Percentiles rank a stretch among this genome's conserved stretches.
Conservation (phyloP, 2,329 filamentous ascomycete species). For the Epichloe uncinata region DNA sequence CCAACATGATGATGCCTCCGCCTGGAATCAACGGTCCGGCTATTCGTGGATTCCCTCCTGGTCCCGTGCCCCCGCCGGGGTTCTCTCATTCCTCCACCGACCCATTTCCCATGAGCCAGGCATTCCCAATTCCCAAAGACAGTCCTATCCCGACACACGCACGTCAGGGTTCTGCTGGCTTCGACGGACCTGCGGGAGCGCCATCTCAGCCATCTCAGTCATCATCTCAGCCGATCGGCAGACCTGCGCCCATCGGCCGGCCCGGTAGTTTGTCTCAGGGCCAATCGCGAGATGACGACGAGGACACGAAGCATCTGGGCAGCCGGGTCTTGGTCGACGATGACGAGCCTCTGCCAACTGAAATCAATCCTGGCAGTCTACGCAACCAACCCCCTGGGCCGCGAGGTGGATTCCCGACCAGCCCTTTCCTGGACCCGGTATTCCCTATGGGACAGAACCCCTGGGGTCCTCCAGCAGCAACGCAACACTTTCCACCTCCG, state of each 20-base stretch:
- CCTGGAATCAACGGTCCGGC: conserved; percentile 35
- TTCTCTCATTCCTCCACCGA: conserved; percentile 19
- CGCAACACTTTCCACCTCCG: conserved; percentile 26
- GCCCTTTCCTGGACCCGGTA: conserved; percentile 28
- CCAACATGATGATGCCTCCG: conserved; percentile 35
- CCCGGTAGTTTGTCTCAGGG: conserved; percentile 59
- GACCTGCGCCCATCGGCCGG: conserved; percentile 77
- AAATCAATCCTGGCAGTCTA: conserved; percentile 19
- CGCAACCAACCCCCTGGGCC: conserved; percentile 42
- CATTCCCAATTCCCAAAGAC: conserved; percentile 21
- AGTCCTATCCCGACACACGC: conserved; percentile 44
- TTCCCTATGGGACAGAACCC: conserved; percentile 24
- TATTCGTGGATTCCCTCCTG: conserved; percentile 30
- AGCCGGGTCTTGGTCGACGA: conserved; percentile 82
- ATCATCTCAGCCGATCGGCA: conserved; percentile 68
- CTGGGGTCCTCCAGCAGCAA: conserved; percentile 27
- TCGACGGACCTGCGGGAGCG: conserved; percentile 48
- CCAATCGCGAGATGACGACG: conserved; percentile 39
- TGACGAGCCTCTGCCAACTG: conserved; percentile 38
- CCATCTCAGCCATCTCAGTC: too few species aligned
- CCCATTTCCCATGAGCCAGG: conserved; percentile 18
- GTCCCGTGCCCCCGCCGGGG: conserved; percentile 24
- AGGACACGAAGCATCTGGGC: conserved; percentile 69
- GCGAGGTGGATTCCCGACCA: conserved; percentile 26
- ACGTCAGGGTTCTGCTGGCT: conserved; percentile 59